Evolutionary conservation across 2,329 filamentous ascomycete species (phyloP).

Genomic region (Penicillium nordicum): DNA sequence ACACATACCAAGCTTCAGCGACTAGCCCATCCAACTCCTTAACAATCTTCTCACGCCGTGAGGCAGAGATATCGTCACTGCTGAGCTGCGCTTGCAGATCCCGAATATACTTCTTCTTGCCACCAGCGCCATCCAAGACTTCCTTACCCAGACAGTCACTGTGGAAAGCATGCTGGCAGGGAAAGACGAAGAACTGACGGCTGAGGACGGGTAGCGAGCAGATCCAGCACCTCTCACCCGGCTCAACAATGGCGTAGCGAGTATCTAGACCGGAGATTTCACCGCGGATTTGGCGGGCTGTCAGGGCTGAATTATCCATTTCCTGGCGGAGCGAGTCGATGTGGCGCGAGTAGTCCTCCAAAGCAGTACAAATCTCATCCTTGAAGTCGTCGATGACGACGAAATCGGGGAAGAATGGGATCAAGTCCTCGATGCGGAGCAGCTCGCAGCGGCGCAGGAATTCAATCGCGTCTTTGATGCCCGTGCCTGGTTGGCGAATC

Average conservation of each 20-base stretch:
- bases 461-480: conserved; percentile 90
- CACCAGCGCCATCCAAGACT: conserved; percentile 78
- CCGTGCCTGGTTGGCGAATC: conserved; percentile 72
- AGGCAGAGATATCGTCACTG: conserved; percentile 66
- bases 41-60: conserved; percentile 75
- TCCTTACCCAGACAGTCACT: conserved; percentile 86
- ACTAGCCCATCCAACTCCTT: conserved; percentile 89
- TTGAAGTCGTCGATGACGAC: conserved; percentile 99
- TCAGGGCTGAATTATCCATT: conserved; percentile 91
- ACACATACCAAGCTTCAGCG: conserved; percentile 75
- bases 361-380: conserved; percentile 89
- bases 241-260: conserved; percentile 93
- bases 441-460: conserved; percentile 90
- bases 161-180: conserved; percentile 96
- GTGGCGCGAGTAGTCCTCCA: conserved; percentile 88
- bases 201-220: conserved; percentile 83
- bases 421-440: conserved; percentile 90
- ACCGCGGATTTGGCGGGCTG: conserved; percentile 82
- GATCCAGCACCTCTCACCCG: conserved; percentile 88
- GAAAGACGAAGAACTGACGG: conserved; percentile 95
- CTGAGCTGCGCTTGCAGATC: conserved; percentile 83
- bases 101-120: conserved; percentile 72
- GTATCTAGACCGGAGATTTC: conserved; percentile 84
- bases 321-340: conserved; percentile 86
- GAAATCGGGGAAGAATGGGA: conserved; percentile 98